Conservation (phyloP, 768 basidiomycete genomes). For the Pleurotus sapidus region DNA sequence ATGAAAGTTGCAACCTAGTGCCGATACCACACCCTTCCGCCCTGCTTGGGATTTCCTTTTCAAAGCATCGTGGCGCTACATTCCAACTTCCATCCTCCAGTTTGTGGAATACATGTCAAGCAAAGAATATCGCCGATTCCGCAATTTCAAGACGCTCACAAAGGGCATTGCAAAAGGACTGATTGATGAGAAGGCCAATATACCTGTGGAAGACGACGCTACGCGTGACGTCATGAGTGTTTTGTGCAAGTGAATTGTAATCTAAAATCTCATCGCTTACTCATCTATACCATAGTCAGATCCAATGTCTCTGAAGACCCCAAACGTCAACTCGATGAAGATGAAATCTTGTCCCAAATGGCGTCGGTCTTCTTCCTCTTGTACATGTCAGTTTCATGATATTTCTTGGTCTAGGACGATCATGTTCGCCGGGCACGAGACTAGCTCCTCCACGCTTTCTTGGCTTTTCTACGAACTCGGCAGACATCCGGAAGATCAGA, state of each 20-base stretch:
- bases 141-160: neutral
- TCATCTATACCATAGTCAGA: slow-evolving; percentile 8
- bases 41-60: slow-evolving; percentile 14
- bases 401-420: neutral
- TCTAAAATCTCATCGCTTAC: neutral
- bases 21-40: neutral
- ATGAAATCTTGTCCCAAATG: slow-evolving; percentile 26
- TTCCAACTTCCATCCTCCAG: neutral
- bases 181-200: neutral
- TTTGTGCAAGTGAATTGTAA: slow-evolving; percentile 20
- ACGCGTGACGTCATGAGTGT: slow-evolving; percentile 31
- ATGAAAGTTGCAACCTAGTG: slow-evolving; percentile 14
- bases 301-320: slow-evolving; percentile 15
- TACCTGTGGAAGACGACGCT: neutral
- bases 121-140: neutral
- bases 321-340: slow-evolving; percentile 14
- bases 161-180: slow-evolving; percentile 1
- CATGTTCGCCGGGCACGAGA: slow-evolving; percentile 33
- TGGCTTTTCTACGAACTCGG: slow-evolving; percentile 49
- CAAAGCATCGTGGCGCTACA: slow-evolving; percentile 1
- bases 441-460: slow-evolving; percentile 33
- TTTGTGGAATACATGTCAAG: slow-evolving; percentile 2
- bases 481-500: slow-evolving; percentile 39
- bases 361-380: slow-evolving; percentile 9
- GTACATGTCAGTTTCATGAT: neutral